Base-by-base conservation (phyloP, 352 stramenopile genomes). In the Pilasporangium apinafurcum region DNA sequence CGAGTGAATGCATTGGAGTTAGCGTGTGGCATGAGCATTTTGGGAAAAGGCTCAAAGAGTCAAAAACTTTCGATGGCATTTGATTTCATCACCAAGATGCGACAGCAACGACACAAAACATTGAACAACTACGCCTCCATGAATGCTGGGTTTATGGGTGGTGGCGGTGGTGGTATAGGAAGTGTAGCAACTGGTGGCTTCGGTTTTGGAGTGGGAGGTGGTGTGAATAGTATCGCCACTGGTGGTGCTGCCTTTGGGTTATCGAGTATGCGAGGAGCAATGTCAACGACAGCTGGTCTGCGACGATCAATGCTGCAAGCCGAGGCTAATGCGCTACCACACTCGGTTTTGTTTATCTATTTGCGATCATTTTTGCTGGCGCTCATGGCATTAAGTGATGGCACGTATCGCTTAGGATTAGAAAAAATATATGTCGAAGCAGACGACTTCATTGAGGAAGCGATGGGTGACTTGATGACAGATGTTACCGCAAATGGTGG, bases 361-460 rank as follows among this genome's bases (percentile, higher is more conserved):
- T 44, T 95, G 50, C 65, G 83, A 0, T 92, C 83, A 12, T 92
- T 95, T 41, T 53, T 95, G 21, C 45, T 95, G 17, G 68, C 80
- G 10, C 51, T 95, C 8, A 95, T 95, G 83, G 77, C 78, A 8
- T 51, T 95, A n/a, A 92, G 80, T 33, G 83, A 95, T 10, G 69
- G 66, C 3, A 88, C 78, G 8, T 92, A 92, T 33, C 74, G 83
- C 14, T 57, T 88, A 12, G 80, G 83, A 0, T 59, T 95, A 10
- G 83, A 95, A 44, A 86, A 90, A 38, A 91, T 95, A 53, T 87
- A 92, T 41, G 63, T 77, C 1, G 83, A 95, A 48, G 80, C 80
- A 0, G 83, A 95, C 41, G 80, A 95, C 27, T 85, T 89, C 27
- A 88, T 92, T 22, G 70, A 90, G 45, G 80, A 92, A 66, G 78